Base-by-base conservation (phyloP, 192 early-diverging fungal genomes). In the Backusella liffmaniae region DNA sequence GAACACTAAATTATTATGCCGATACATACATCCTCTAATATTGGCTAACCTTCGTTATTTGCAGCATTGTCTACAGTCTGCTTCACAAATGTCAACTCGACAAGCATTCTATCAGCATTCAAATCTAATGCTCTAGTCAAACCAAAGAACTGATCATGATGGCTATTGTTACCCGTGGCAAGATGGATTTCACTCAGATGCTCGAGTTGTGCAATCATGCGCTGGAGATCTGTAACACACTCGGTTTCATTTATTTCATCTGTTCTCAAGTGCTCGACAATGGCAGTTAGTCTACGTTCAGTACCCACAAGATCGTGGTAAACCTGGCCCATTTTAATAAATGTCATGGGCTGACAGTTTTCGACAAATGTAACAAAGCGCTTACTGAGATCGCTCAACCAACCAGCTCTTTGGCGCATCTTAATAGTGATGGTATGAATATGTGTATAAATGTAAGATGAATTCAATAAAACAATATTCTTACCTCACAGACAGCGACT, bases 241-340 rank as follows among this genome's bases (percentile, higher is more conserved):
- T 90, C 89, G 3, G 83, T 73, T 29, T 92, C 91, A 32, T 89
- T 86, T 51, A 94, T 79, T 69, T 94, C 94, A 71, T 96, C 94
- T 66, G 88, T 90, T 73, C 94, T 92, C 76, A 97, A 67, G 16
- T 90, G 74, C 46, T 94, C 92, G 9, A 97, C 84, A 70, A 94
- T 87, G 0, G 79, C 84, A 76, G 94, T 90, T 37, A 97, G 79
- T 46, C 86, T 88, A 56, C 53, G 12, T 81, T 98, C 96, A 3
- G 91, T 89, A 15, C 90, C 91, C 35, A 90, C 84, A 12, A 96
- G 82, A 65, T 98, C 95, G 68, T 92, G 90, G 67, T 92, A 88
- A 59, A 94, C 84, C 66, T 89, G 88, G 5, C 91, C 93, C 73
- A 94, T 85, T 29, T 86, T 88, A 37, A 88, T 69, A 80, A 95